Percentiles rank a stretch among this genome's conserved stretches.
Conservation (phyloP, 1,139 yeast species). For the Taphrina communis region DNA sequence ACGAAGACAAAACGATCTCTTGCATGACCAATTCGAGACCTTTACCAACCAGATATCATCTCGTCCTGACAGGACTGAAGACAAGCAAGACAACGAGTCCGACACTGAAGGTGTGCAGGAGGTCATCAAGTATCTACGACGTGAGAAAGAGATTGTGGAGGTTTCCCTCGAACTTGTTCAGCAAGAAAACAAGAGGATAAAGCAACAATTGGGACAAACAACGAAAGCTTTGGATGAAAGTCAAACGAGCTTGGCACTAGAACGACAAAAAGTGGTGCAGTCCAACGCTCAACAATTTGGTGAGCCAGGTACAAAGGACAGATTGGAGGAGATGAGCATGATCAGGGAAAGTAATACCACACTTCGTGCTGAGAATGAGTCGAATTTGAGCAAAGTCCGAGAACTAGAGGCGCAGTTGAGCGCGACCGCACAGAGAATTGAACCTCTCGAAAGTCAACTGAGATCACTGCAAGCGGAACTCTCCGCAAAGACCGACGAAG, state of each 20-base stretch:
- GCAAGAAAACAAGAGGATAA: constrained; percentile 60
- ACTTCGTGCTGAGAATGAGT: constrained; percentile 62
- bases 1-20: constrained; percentile 67
- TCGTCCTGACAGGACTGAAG: constrained; percentile 5
- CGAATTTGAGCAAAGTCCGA: constrained; percentile 50
- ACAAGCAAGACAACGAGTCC: constrained; percentile 18
- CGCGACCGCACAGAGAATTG: constrained; percentile 50
- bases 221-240: constrained; percentile 50
- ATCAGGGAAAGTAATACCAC: constrained; percentile 75
- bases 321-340: constrained; percentile 69
- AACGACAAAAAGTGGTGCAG: constrained; percentile 50
- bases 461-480: constrained; percentile 54
- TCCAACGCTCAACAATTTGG: constrained; percentile 51
- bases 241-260: constrained; percentile 48
- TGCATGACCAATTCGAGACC: constrained; percentile 72
- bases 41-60: constrained; percentile 47
- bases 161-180: constrained; percentile 60
- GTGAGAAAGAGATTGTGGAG: constrained; percentile 76
- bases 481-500: constrained; percentile 56
- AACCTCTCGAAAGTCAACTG: constrained; percentile 53
- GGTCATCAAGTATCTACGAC: constrained; percentile 67
- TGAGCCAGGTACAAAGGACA: constrained; percentile 58
- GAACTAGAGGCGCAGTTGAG: constrained; percentile 53
- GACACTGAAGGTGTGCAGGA: constrained; percentile 58
- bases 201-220: constrained; percentile 52